These are phyloP conservation scores for Boletus albobrunnescens DNA, from an alignment of 1,284 basidiomycete species.

Conservation along the genomic window DNA sequence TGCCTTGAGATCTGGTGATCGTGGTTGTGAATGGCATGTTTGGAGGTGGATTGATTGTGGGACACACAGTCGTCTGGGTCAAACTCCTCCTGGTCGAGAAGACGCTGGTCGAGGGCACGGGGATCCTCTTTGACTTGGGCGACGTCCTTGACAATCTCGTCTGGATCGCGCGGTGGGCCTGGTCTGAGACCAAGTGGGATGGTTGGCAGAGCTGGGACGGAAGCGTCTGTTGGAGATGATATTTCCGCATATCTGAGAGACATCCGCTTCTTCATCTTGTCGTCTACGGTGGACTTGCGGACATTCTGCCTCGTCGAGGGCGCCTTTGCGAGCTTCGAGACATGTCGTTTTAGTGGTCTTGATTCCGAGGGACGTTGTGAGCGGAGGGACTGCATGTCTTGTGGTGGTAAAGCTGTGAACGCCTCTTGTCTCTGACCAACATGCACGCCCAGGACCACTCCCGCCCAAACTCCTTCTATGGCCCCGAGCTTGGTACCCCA, in stretches of 20 bases:
- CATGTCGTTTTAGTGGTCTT: conserved; percentile 35
- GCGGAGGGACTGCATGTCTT: conserved; percentile 66
- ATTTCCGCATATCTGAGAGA: conserved; percentile 87
- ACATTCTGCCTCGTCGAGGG: conserved; percentile 34
- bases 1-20: conserved; percentile 56
- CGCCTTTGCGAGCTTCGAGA: conserved; percentile 41
- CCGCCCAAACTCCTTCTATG: conserved; percentile 36
- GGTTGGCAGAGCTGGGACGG: conserved; percentile 55
- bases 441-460: conserved; percentile 39
- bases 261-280: conserved; percentile 92
- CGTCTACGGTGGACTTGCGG: conserved; percentile 76
- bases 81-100: conserved; percentile 72
- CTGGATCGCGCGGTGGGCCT: conserved; percentile 35
- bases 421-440: conserved; percentile 19
- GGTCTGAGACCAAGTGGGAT: conserved; percentile 45
- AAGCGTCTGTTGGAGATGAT: conserved; percentile 54
- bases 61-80: conserved; percentile 77
- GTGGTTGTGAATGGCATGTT: neutral
- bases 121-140: conserved; percentile 45
- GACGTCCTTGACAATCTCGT: conserved; percentile 43
- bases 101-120: conserved; percentile 46
- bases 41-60: neutral
- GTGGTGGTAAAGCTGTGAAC: no score
- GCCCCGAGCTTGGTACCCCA: conserved; percentile 27
- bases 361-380: conserved; percentile 53